Evolutionary conservation across 2,329 filamentous ascomycete species (phyloP), one percentile per base, ranked within the genome.

Genomic region (Alternaria viburni): DNA sequence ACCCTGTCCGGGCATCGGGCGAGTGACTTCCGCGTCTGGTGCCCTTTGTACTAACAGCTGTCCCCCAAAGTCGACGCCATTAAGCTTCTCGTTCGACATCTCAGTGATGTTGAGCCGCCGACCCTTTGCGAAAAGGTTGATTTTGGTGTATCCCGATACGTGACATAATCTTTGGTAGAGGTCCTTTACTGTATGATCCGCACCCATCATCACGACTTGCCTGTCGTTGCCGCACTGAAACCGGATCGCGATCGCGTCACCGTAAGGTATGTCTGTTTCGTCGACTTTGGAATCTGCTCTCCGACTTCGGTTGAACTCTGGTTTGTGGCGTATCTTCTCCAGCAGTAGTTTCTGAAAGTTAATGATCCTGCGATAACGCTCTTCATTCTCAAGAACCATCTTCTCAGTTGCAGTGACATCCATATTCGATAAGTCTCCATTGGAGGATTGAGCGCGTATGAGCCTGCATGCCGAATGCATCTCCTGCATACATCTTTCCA

Each of bases 131-230:
- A 93, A 95, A 1, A 92, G 83, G 4, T 88, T 89, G 70, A 93
- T 91, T 70, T 91, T 92, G 6, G 89, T 87, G 74, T 94, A 96
- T 0, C 91, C 91, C 0, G 92, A 95, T 15, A 86, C 86, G 63
- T 89, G 85, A 30, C 87, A 85, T 44, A 97, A 79, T 61, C 86
- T 89, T 17, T 89, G 88, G 28, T 92, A 84, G 6, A 97, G 82
- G 45, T 92, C 90, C 2, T 87, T 86, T 7, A 88, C 86, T 0
- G 91, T 96, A 61, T 94, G 93, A 25, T 87, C 84, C 47, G 86
- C 86, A 1, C 91, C 92, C 68, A 96, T 90, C 26, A 82, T 82
- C 28, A 96, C 80, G 2, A 84, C 82, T 69, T 86, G 85, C 25
- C 93, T 85, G 12, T 87, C 87, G 1, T 87, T 86, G 32, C 80